Evolutionary conservation across 129 eudicot genomes (phyloP).

Genomic region (Chrysanthemum makinoi): DNA sequence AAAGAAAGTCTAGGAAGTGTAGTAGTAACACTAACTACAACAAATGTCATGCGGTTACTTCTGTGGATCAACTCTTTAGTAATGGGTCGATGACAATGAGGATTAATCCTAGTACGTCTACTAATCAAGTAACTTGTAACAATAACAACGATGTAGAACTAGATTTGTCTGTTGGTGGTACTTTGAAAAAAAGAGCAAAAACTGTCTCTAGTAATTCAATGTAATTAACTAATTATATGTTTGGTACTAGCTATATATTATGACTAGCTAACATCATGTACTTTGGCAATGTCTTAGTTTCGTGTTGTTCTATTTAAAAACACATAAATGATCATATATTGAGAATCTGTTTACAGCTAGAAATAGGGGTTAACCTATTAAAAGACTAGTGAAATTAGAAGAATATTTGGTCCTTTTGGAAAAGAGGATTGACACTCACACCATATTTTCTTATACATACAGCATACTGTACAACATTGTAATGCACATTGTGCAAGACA

Average conservation of each 20-base stretch:
- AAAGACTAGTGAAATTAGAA: too few species aligned
- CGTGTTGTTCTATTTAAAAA: too few species aligned
- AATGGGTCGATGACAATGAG: slow-evolving; percentile 23
- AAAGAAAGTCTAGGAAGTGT: slow-evolving; percentile 23
- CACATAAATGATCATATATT: too few species aligned
- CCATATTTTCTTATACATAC: too few species aligned
- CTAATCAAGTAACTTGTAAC: not conserved
- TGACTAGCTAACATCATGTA: not conserved
- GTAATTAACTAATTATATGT: slow-evolving; percentile 13
- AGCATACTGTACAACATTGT: too few species aligned
- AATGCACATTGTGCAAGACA: too few species aligned
- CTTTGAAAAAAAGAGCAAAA: slow-evolving; percentile 13
- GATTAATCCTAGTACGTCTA: slow-evolving; percentile 1
- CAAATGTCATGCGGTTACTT: slow-evolving; percentile 46
- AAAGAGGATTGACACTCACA: too few species aligned
- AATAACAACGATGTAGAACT: slow-evolving; percentile 14
- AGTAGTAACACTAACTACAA: slow-evolving; percentile 8
- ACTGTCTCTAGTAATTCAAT: slow-evolving; percentile 16
- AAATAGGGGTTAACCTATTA: too few species aligned
- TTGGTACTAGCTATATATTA: slow-evolving; percentile 11
- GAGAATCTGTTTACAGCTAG: too few species aligned
- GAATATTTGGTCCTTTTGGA: too few species aligned
- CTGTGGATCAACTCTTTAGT: slow-evolving; percentile 55
- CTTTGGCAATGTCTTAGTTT: too few species aligned
- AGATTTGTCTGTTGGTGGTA: slow-evolving; percentile 25